Base-by-base conservation (phyloP, 1,284 basidiomycete species). In the Wallemia hederae region DNA sequence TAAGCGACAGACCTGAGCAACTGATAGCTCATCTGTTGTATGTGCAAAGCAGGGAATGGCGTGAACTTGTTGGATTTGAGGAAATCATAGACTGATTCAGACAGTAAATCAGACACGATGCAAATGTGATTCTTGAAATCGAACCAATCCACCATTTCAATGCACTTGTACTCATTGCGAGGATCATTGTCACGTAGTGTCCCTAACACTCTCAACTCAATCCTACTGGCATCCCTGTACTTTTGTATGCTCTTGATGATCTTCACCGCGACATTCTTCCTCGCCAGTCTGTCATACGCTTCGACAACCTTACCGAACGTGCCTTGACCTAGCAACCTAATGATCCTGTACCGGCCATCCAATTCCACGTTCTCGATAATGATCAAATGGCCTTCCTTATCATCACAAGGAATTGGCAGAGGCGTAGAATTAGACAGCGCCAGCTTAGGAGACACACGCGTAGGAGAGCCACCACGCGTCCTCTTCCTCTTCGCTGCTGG, bases 231-330 rank as follows among this genome's bases (percentile, higher is more conserved):
- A 72, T 99, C 94, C 60, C 94, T 84, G 69, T 97, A 94, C 73
- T 96, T 94, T 62, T 86, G 89, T 58, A 96, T 88, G 29, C 87
- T 86, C 59, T 90, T 81, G 66, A 99, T 99, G 65, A 99, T 91
- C 78, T 99, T 99, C 76, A 99, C 90, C 55, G 94, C 94, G 25
- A 98, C 92, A 49, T 49, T 49, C 68, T 80, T 78, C 66, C 75
- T 77, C 27, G 70, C 65, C 49, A 57, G 60, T 59, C 61, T 59
- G 73, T 96, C 88, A 67, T 84, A 72, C 33, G 90, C 90, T 70
- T 97, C 88, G 61, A 98, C 91, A 27, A 99, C 94, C 72, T 98
- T 99, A 65, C 94, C 94, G 68, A 98, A 99, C 5, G 94, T 99
- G 3, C 94, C 94, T 73, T 98, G 94, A 19, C 94, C 94, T 1